These are phyloP conservation scores for Podila horticola DNA, from an alignment of 192 early-diverging fungal species.

Conservation along the genomic window DNA sequence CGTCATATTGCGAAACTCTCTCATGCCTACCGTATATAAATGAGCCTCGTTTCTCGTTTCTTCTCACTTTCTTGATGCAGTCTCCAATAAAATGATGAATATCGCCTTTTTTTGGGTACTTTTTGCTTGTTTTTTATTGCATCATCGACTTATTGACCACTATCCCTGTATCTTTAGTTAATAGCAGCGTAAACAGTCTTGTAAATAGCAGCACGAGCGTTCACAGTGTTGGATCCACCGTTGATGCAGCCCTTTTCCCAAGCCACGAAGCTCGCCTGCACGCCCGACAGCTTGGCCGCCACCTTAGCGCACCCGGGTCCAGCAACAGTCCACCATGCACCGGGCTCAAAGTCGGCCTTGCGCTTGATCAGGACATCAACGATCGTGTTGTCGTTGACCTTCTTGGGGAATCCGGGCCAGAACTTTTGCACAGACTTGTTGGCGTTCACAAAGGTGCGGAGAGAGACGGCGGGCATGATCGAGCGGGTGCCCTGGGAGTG, in stretches of 20 bases:
- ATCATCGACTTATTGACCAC: too few species aligned
- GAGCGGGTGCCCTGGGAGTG: constrained; percentile 43
- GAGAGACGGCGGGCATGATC: constrained; percentile 40
- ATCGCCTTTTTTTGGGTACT: too few species aligned
- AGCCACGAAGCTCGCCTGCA: constrained; percentile 15
- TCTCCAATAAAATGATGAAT: too few species aligned
- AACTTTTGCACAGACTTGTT: constrained; percentile 48
- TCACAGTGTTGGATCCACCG: constrained; percentile 23
- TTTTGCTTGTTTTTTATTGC: too few species aligned
- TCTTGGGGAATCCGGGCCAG: constrained; percentile 37
- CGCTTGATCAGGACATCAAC: constrained; percentile 42
- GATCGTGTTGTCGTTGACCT: constrained; percentile 25
- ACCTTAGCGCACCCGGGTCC: constrained; percentile 33
- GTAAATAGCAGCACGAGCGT: constrained; percentile 42
- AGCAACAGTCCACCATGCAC: constrained; percentile 48
- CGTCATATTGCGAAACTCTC: too few species aligned
- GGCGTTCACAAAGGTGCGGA: constrained; percentile 37
- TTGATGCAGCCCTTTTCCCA: constrained; percentile 44
- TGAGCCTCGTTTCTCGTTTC: too few species aligned
- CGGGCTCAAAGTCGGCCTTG: constrained; percentile 41
- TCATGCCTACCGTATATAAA: too few species aligned
- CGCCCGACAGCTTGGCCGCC: constrained; percentile 8
- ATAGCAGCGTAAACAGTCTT: constrained; percentile 30
- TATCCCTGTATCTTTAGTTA: too few species aligned
- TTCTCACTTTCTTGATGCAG: too few species aligned